These are phyloP conservation scores for Hippophae gyantsensis DNA, from an alignment of 306 rosid genomes.

Conservation along the genomic window DNA sequence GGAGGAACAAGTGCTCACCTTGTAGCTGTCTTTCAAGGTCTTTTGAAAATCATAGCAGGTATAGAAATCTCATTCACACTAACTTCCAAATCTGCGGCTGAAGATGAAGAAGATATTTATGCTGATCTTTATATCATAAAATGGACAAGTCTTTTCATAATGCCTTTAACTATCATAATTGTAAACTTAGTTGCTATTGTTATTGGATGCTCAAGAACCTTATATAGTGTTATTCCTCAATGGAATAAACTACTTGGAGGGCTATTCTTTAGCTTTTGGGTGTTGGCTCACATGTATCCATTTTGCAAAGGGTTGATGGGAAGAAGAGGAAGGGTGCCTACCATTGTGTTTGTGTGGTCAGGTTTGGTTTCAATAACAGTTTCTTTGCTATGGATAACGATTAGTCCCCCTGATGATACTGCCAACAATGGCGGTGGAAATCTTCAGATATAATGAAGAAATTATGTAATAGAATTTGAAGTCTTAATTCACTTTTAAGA, in stretches of 20 bases:
- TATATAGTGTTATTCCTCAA: conserved; percentile 66
- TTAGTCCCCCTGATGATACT: conserved; percentile 46
- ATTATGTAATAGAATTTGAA: not conserved
- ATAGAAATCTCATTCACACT: conserved; percentile 62
- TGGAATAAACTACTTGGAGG: conserved; percentile 68
- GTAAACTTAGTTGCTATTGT: conserved; percentile 44
- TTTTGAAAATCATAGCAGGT: conserved; percentile 60
- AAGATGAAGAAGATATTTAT: conserved; percentile 47
- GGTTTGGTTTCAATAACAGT: conserved; percentile 64
- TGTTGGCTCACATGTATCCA: conserved; percentile 78
- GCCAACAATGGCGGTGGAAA: conserved; percentile 5
- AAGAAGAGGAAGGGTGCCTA: conserved; percentile 69
- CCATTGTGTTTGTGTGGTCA: conserved; percentile 63
- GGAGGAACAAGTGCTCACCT: conserved; percentile 89
- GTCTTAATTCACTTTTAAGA: too few relatives aligned
- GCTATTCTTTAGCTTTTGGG: conserved; percentile 73
- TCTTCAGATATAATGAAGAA: conserved; percentile 14
- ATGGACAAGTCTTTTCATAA: conserved; percentile 73
- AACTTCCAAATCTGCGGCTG: conserved; percentile 50
- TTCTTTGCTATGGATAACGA: conserved; percentile 57
- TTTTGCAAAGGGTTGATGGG: conserved; percentile 90
- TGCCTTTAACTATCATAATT: conserved; percentile 59
- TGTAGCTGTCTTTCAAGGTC: conserved; percentile 66
- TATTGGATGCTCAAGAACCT: conserved; percentile 53
- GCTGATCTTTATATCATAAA: conserved; percentile 70